These are phyloP conservation scores for Eucalyptus urophylla DNA, from an alignment of 345 rosid species.

Conservation along the genomic window DNA sequence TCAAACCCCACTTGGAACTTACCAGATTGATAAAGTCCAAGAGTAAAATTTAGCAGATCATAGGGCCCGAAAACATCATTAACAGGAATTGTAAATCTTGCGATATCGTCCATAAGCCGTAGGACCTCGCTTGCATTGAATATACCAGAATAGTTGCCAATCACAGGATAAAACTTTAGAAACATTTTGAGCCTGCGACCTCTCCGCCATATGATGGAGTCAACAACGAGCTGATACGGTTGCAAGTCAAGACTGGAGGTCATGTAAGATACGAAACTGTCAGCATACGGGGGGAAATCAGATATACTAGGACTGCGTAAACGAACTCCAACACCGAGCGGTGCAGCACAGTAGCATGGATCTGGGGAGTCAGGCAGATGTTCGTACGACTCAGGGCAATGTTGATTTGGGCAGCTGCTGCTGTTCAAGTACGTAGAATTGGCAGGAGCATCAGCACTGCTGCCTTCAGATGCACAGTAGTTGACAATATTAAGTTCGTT, in stretches of 20 bases:
- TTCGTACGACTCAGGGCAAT: conserved; percentile 19
- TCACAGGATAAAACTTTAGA: conserved; percentile 30
- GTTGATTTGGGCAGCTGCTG: conserved; percentile 15
- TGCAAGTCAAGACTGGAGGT: conserved; percentile 14
- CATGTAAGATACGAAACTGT: conserved; percentile 1
- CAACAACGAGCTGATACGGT: conserved; percentile 22
- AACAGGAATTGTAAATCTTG: conserved; percentile 4
- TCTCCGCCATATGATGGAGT: conserved; percentile 16
- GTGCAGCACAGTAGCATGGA: conserved; percentile 46
- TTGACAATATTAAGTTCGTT: conserved; percentile 10
- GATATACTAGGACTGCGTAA: conserved; percentile 41
- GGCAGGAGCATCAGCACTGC: conserved; percentile 10
- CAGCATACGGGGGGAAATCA: conserved; percentile 24
- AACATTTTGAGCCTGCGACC: conserved; percentile 35
- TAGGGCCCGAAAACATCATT: conserved; percentile 39
- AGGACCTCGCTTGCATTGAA: conserved; percentile 23
- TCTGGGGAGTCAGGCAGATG: conserved; percentile 18
- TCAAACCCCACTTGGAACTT: neutral
- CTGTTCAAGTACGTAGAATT: neutral
- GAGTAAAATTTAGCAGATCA: conserved; percentile 27
- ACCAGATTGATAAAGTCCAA: conserved; percentile 26
- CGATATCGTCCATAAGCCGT: conserved; percentile 11
- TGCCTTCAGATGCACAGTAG: conserved; percentile 18
- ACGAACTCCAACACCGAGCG: conserved; percentile 23
- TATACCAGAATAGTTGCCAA: neutral